phyloP scores from a whole-genome alignment of 108 stramenopile species.

The Epithemia pelagica region DNA sequence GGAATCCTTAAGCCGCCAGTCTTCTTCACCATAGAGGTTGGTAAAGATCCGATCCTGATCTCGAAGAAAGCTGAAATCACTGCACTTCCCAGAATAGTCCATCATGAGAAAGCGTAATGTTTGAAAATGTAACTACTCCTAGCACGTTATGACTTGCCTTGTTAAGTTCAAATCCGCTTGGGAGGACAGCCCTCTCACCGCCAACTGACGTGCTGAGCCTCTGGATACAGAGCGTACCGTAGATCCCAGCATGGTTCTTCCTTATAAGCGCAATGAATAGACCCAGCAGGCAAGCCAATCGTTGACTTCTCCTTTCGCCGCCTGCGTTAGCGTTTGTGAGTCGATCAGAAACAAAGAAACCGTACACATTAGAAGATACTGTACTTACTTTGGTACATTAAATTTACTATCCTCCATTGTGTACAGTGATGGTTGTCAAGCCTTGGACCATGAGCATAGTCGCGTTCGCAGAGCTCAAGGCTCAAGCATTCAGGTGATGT shows the following conservation, averaged over 20 bases:
- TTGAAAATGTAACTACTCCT: background rate
- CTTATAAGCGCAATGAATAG: background rate
- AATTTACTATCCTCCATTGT: too few relatives aligned
- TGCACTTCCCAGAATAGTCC: slow-evolving; percentile 8
- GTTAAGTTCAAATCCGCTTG: background rate
- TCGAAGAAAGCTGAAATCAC: slow-evolving; percentile 81
- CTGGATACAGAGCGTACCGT: background rate
- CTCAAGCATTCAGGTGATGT: too few relatives aligned
- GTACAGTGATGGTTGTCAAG: too few relatives aligned
- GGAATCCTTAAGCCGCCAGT: slow-evolving; percentile 97
- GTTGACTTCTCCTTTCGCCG: background rate
- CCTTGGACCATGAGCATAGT: too few relatives aligned
- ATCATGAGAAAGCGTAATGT: background rate
- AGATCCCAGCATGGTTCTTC: background rate
- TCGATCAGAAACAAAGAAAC: too few relatives aligned
- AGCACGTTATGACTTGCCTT: background rate
- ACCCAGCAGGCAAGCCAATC: too few relatives aligned
- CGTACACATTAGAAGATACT: too few relatives aligned
- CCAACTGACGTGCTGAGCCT: background rate
- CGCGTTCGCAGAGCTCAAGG: too few relatives aligned
- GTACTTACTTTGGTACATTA: too few relatives aligned
- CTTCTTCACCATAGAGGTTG: slow-evolving; percentile 99
- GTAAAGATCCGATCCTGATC: slow-evolving; percentile 99
- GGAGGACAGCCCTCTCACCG: background rate
- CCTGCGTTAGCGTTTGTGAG: too few relatives aligned